These are phyloP conservation scores for Fraxinus ornus DNA, from an alignment of 305 asterid species.

Conservation along the genomic window DNA sequence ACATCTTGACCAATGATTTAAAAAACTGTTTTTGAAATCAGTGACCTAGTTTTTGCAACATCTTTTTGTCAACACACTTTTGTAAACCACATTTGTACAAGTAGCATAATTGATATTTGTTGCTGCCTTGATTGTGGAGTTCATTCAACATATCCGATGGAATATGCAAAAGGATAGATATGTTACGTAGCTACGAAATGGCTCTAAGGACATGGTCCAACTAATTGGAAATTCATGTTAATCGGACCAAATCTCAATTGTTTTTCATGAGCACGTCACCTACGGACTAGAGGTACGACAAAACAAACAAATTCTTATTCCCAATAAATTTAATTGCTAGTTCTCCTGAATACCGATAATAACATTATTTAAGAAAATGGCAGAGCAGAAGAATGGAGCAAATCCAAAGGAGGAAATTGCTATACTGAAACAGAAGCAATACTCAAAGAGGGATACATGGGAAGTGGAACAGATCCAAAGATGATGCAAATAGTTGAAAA, in stretches of 20 bases:
- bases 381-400: conserved; percentile 86
- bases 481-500: conserved; percentile 77
- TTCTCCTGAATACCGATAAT: background rate
- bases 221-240: conserved; percentile 79
- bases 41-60: too few relatives aligned
- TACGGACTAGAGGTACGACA: conserved; percentile 61
- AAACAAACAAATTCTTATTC: background rate
- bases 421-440: conserved; percentile 51
- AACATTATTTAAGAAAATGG: background rate
- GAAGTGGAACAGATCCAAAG: conserved; percentile 65
- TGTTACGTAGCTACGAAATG: conserved; percentile 84
- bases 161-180: conserved; percentile 59
- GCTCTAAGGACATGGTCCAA: conserved; percentile 81
- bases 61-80: too few relatives aligned
- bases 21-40: too few relatives aligned
- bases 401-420: conserved; percentile 51
- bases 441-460: conserved; percentile 45
- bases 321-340: background rate
- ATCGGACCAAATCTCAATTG: conserved; percentile 56
- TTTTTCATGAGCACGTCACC: conserved; percentile 86
- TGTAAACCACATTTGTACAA: too few relatives aligned
- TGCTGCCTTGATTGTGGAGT: too few relatives aligned
- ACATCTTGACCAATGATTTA: too few relatives aligned
- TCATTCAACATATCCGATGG: conserved; percentile 61
- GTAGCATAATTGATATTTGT: too few relatives aligned